phyloP scores from a whole-genome alignment of 169 alveolate species.

The Plasmodium sp. region DNA sequence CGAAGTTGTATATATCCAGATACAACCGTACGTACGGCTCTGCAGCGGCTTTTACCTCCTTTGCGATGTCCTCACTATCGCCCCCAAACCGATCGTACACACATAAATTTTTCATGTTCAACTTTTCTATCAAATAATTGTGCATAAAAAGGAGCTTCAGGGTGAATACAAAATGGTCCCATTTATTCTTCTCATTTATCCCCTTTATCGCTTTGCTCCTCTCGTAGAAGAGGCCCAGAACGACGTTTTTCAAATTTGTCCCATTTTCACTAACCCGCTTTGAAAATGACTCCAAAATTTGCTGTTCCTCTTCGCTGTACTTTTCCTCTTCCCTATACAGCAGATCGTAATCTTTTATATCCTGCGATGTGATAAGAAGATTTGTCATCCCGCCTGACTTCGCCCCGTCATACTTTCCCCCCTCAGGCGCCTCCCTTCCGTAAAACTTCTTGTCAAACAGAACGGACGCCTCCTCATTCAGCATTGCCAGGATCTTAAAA shows the following conservation, averaged over 20 bases:
- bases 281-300: slow-evolving; percentile 5
- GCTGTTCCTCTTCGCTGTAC: slow-evolving; percentile 2
- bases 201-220: neutral
- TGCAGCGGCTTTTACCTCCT: neutral
- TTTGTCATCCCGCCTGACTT: neutral
- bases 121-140: slow-evolving; percentile 66
- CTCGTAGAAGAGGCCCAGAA: slow-evolving; percentile 16
- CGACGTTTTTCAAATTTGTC: slow-evolving; percentile 27
- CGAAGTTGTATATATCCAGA: slow-evolving; percentile 32
- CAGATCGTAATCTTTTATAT: slow-evolving; percentile 40
- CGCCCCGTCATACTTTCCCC: neutral
- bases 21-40: slow-evolving; percentile 2
- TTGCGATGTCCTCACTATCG: neutral
- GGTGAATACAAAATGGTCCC: slow-evolving; percentile 1
- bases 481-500: slow-evolving; percentile 10
- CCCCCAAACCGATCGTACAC: neutral
- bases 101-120: slow-evolving; percentile 64
- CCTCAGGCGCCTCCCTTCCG: neutral
- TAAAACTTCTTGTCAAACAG: slow-evolving; percentile 22
- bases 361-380: neutral
- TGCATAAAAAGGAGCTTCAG: slow-evolving; percentile 61
- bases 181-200: neutral
- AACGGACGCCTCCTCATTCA: slow-evolving; percentile 31
- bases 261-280: neutral
- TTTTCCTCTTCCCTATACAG: slow-evolving; percentile 33